Base-by-base conservation (phyloP, 805 yeast genomes). In the Wickerhamiella nectarea region DNA sequence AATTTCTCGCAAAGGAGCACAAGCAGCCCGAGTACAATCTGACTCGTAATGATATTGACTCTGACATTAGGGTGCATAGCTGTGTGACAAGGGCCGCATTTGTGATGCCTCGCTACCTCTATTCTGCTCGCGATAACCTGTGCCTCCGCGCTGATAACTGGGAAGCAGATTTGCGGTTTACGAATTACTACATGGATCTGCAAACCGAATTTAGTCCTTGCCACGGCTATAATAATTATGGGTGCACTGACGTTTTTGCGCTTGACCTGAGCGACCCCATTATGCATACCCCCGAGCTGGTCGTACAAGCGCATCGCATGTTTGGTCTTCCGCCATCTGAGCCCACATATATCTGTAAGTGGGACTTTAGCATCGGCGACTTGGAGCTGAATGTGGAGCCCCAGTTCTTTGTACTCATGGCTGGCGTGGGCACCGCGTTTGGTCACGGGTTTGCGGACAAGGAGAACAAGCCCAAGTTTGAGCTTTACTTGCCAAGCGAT, bases 241-340 rank as follows among this genome's bases (percentile, higher is more conserved):
- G 38, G 3, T 22, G 49, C n/a, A 50, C 46, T 4, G 36, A 41
- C 3, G 40, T 52, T 2, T 37, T 53, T 6, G 52, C 48, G 12
- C 18, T 49, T 15, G 49, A 45, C 42, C 51, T 21, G 1, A n/a
- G 29, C 6, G 34, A 19, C 6, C 28, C 41, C 0, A 34, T 56
- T 2, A 45, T 60, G 6, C 46, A 52, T 15, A 19, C 49, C 6
- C 36, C 31, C 8, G 44, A 35, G 6, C 28, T 29, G 3, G 52
- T 47, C 29, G 31, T 43, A 6, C 36, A 83, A 59, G 93, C 95
- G 1, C 95, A 89, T 59, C 69, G 97, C 54, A 76, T 87, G 78
- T 85, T 85, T 65, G 98, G 98, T 0, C 57, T 85, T 2, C 95
- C 95, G 0, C 96, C 96, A 0, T 65, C 69, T 6, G 94, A 84